These are phyloP conservation scores for Santalum album DNA, from an alignment of 164 flowering plant genomes.

Conservation along the genomic window DNA sequence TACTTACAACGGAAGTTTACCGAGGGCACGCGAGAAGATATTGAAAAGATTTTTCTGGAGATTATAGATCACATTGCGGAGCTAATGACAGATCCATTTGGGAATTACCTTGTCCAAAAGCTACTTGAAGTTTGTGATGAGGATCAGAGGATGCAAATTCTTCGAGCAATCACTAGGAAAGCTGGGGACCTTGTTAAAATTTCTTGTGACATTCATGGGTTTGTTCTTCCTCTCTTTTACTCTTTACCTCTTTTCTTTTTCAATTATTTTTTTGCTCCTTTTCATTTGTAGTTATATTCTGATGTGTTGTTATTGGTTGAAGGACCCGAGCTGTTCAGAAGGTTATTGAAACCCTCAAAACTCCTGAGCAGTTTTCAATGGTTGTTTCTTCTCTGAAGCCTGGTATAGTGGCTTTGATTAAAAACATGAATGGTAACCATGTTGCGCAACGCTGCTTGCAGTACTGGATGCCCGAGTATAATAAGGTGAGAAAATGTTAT, in stretches of 20 bases:
- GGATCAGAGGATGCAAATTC: conserved; percentile 46
- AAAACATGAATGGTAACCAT: conserved; percentile 67
- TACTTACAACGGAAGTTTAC: conserved; percentile 50
- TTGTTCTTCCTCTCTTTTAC: background rate
- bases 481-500: conserved; percentile 28
- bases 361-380: conserved; percentile 47
- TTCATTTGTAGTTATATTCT: no score
- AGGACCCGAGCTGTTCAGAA: conserved; percentile 81
- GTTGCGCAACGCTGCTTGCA: conserved; percentile 72
- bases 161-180: conserved; percentile 34
- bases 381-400: conserved; percentile 48
- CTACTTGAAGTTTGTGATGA: conserved; percentile 66
- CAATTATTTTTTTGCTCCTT: background rate
- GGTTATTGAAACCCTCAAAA: conserved; percentile 54
- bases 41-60: conserved; percentile 49
- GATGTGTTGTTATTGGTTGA: conserved; percentile 10
- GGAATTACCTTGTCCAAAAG: conserved; percentile 76
- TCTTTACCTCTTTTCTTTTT: background rate
- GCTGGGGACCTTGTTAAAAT: conserved; percentile 45
- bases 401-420: conserved; percentile 50
- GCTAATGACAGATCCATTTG: conserved; percentile 69
- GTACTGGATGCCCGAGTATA: conserved; percentile 35
- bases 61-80: conserved; percentile 56
- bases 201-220: conserved; percentile 68
- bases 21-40: conserved; percentile 45